phyloP scores from a whole-genome alignment of 2,329 filamentous ascomycete genomes.

The Fusarium sp. region DNA sequence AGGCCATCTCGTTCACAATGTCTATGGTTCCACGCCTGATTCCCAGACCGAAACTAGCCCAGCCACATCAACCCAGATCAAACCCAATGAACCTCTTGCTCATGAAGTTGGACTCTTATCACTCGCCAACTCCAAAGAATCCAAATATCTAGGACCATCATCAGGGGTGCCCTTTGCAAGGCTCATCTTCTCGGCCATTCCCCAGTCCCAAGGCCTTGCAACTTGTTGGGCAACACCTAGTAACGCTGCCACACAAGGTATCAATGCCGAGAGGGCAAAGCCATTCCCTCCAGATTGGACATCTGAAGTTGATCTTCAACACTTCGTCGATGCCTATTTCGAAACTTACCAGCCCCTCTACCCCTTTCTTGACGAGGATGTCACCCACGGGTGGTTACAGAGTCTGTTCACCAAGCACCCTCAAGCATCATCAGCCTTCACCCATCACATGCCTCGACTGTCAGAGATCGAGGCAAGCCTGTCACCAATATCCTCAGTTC shows the following conservation, averaged over 20 bases:
- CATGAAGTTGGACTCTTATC: slow-evolving; percentile 34
- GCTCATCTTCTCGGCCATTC: slow-evolving; percentile 33
- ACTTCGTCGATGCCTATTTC: slow-evolving; percentile 37
- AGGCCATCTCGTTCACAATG: neutral
- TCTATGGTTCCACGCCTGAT: neutral
- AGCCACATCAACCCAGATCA: slow-evolving; percentile 21
- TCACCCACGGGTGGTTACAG: slow-evolving; percentile 14
- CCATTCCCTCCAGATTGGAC: slow-evolving; percentile 29
- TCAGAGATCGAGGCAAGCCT: slow-evolving; percentile 18
- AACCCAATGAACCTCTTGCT: slow-evolving; percentile 25
- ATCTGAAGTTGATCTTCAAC: slow-evolving; percentile 31
- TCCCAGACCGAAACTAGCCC: slow-evolving; percentile 11
- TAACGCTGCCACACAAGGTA: neutral
- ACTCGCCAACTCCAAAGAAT: slow-evolving; percentile 32
- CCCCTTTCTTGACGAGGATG: slow-evolving; percentile 33
- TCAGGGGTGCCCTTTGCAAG: slow-evolving; percentile 31
- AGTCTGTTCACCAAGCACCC: slow-evolving; percentile 18
- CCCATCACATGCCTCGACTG: slow-evolving; percentile 19
- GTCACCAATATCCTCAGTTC: slow-evolving; percentile 17
- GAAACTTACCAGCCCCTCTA: slow-evolving; percentile 34
- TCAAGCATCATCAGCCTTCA: neutral
- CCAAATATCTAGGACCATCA: slow-evolving; percentile 36
- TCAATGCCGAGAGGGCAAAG: slow-evolving; percentile 2
- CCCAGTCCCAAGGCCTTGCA: slow-evolving; percentile 31
- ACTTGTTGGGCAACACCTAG: slow-evolving; percentile 20